These are phyloP conservation scores for Pilaira anomala DNA, from an alignment of 192 early-diverging fungal genomes.

Conservation along the genomic window DNA sequence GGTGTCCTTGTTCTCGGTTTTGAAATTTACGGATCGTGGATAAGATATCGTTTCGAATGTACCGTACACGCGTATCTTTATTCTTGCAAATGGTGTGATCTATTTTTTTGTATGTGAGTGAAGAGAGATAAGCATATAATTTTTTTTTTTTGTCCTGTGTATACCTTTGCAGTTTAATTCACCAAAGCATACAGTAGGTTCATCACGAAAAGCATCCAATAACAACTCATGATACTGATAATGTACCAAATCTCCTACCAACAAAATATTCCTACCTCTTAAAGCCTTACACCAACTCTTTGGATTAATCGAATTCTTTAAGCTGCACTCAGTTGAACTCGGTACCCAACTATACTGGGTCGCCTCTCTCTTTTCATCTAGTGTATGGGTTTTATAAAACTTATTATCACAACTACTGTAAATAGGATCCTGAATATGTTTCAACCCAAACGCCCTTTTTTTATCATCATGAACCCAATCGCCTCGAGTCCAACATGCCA, in stretches of 20 bases:
- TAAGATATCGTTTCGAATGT: conserved; percentile 50
- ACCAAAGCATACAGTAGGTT: conserved; percentile 52
- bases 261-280: conserved; percentile 40
- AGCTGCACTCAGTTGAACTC: neutral
- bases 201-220: conserved; percentile 51
- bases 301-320: conserved; percentile 14
- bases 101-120: neutral
- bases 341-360: conserved; percentile 26
- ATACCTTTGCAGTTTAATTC: conserved; percentile 50
- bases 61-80: conserved; percentile 24
- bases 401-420: conserved; percentile 30
- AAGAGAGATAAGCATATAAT: conserved; percentile 6
- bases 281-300: conserved; percentile 41
- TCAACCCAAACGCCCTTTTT: neutral
- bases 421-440: conserved; percentile 34
- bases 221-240: conserved; percentile 55
- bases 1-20: conserved; percentile 20
- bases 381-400: conserved; percentile 14
- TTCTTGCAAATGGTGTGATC: conserved; percentile 36
- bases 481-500: conserved; percentile 32
- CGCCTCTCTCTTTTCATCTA: conserved; percentile 18
- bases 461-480: conserved; percentile 22
- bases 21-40: conserved; percentile 19
- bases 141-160: neutral
- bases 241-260: conserved; percentile 50